Evolutionary conservation across 148 eudicot genomes (phyloP), one percentile per base, ranked within the genome.

Genomic region (Dysphania ambrosioides): DNA sequence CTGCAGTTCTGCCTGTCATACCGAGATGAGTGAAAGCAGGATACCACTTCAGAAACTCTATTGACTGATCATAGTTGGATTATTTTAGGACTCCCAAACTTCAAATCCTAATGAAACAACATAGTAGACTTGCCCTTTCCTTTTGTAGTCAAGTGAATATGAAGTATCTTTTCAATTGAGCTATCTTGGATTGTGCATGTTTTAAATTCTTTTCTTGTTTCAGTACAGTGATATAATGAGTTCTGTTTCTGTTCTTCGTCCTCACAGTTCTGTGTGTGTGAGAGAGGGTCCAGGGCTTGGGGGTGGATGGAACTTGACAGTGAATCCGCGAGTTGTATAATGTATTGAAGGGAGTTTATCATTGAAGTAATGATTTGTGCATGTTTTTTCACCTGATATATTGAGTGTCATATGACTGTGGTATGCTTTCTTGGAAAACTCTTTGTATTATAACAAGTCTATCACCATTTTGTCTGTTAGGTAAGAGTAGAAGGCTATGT

Each of bases 401-500:
- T 42, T 60, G 71, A 36, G 44, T 29, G 0, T 56, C 66, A n/a
- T 57, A 32, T 44, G 41, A 9, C 0, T 31, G 19, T 72, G 66
- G 13, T 19, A 29, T 4, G 56, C 16, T 36, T 68, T 36, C 11
- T 5, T 11, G 53, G 70, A 44, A 24, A 18, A 53, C 5, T 15
- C n/a, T 42, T 23, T 40, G 18, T 27, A 19, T 66, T 31, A 15
- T 31, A 23, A 35, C 63, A 40, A 40, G 10, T 21, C 12, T 19
- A 34, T 47, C 41, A 6, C 32, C 21, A 18, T 36, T 23, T 81
- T 62, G 67, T 42, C 71, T 62, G 77, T 49, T 81, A 95, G 99
- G 99, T 90, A 68, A 89, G 99, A 87, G 81, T 95, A 30, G 96
- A 92, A 85, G 99, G 99, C 60, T 74, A 84, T 42, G 97, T 95